A percentile compares a stretch with the other conserved stretches of the same genome.
Evolutionary conservation across 371 early-diverging fungal species (phyloP).

Genomic region (Dichotomocladium elegans): DNA sequence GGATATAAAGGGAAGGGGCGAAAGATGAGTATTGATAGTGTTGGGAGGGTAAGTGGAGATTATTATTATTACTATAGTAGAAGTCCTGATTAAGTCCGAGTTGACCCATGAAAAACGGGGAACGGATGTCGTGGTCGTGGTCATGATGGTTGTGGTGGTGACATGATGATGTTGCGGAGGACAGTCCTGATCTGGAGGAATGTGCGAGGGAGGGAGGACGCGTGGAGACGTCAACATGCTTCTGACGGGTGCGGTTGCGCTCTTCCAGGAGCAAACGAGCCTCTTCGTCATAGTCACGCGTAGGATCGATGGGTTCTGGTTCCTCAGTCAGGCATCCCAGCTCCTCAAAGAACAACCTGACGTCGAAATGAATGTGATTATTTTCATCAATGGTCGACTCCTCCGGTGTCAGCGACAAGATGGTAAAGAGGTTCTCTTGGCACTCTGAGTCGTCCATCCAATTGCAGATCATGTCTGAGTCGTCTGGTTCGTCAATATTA

Average conservation of each 20-base stretch:
- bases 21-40: background rate
- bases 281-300: conserved; percentile 30
- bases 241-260: conserved; percentile 18
- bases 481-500: conserved; percentile 3
- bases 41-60: background rate
- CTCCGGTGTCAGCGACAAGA: conserved; percentile 36
- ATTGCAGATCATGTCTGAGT: background rate
- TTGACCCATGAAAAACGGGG: conserved; percentile 31
- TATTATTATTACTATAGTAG: background rate
- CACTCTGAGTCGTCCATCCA: conserved; percentile 39
- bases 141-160: conserved; percentile 23
- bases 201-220: conserved; percentile 17
- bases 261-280: conserved; percentile 9
- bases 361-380: conserved; percentile 29
- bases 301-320: conserved; percentile 39
- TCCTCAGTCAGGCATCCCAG: conserved; percentile 32
- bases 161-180: conserved; percentile 28
- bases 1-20: background rate
- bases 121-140: conserved; percentile 24
- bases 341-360: conserved; percentile 31
- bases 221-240: conserved; percentile 11
- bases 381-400: conserved; percentile 32
- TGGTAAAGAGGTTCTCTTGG: conserved; percentile 38
- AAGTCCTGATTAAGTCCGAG: too few relatives aligned
- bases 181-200: conserved; percentile 23